Evolutionary conservation across 345 rosid genomes (phyloP).

Genomic region (Nephelium lappaceum): DNA sequence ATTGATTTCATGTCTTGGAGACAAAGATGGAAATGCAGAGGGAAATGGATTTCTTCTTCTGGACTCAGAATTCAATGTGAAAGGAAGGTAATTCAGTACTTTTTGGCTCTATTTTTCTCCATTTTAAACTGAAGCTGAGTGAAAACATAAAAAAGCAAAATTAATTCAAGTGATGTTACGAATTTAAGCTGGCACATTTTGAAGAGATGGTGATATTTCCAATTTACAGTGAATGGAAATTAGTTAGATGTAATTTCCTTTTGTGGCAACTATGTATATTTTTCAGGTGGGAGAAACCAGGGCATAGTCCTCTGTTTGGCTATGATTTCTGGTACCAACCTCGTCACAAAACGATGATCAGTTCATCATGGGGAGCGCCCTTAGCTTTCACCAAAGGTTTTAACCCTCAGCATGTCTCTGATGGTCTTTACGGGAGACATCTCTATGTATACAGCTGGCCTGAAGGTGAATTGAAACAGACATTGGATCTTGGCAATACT

Average conservation of each 20-base stretch:
- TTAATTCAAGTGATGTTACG: not conserved
- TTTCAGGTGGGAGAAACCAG: conserved; percentile 88
- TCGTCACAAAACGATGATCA: conserved; percentile 85
- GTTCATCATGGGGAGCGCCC: conserved; percentile 98
- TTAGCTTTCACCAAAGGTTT: conserved; percentile 81
- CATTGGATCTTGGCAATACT: conserved; percentile 80
- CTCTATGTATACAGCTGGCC: conserved; percentile 88
- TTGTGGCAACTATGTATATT: not conserved
- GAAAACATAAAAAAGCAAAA: not conserved
- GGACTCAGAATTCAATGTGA: conserved; percentile 81
- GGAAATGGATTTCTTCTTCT: conserved; percentile 95
- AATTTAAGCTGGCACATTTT: not conserved
- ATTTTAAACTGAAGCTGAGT: not conserved
- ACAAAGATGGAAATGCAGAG: conserved; percentile 79
- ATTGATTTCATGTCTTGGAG: conserved; percentile 85
- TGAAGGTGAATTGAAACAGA: conserved; percentile 83
- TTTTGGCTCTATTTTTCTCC: not conserved
- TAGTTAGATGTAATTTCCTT: not conserved
- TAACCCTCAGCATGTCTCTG: conserved; percentile 71
- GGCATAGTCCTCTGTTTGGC: conserved; percentile 76
- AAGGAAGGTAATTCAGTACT: conserved; percentile 56
- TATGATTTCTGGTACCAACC: conserved; percentile 99
- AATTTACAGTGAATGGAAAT: not conserved
- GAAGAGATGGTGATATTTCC: not conserved
- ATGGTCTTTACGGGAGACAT: conserved; percentile 87